Evolutionary conservation across 129 eudicot genomes (phyloP).

Genomic region (Artemisia annua): DNA sequence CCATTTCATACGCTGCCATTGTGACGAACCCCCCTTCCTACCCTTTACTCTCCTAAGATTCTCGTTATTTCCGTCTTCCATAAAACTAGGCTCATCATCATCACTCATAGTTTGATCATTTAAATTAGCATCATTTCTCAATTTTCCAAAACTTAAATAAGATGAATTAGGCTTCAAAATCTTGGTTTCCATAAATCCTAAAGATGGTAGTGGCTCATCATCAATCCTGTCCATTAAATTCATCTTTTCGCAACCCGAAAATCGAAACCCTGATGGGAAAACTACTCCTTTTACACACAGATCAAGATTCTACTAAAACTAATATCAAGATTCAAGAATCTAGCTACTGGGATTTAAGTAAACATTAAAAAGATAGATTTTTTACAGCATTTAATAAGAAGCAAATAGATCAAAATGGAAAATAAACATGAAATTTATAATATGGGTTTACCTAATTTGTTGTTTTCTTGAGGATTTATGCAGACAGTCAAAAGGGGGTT

Average conservation of each 20-base stretch:
- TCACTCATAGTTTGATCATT: constrained; percentile 45
- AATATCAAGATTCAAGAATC: too few relatives aligned
- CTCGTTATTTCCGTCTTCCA: constrained; percentile 43
- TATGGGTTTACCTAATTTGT: too few relatives aligned
- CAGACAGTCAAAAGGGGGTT: too few relatives aligned
- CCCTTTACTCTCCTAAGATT: constrained; percentile 26
- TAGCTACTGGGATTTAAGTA: too few relatives aligned
- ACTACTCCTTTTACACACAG: too few relatives aligned
- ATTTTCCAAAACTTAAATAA: constrained; percentile 46
- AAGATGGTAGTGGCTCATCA: constrained; percentile 31
- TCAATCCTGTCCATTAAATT: constrained; percentile 26
- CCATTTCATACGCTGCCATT: constrained; percentile 85
- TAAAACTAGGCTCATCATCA: constrained; percentile 56
- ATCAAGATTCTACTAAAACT: too few relatives aligned
- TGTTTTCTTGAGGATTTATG: too few relatives aligned
- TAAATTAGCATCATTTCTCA: constrained; percentile 21
- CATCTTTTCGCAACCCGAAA: constrained; percentile 1
- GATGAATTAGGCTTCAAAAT: constrained; percentile 35
- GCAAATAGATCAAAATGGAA: too few relatives aligned
- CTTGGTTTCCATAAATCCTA: constrained; percentile 45
- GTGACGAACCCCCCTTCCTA: constrained; percentile 38
- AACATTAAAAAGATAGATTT: too few relatives aligned
- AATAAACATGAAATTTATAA: too few relatives aligned
- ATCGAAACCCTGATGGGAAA: too few relatives aligned
- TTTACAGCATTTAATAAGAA: too few relatives aligned